Evolutionary conservation across 192 early-diverging fungal species (phyloP).

Genomic region (Backusella westeae): DNA sequence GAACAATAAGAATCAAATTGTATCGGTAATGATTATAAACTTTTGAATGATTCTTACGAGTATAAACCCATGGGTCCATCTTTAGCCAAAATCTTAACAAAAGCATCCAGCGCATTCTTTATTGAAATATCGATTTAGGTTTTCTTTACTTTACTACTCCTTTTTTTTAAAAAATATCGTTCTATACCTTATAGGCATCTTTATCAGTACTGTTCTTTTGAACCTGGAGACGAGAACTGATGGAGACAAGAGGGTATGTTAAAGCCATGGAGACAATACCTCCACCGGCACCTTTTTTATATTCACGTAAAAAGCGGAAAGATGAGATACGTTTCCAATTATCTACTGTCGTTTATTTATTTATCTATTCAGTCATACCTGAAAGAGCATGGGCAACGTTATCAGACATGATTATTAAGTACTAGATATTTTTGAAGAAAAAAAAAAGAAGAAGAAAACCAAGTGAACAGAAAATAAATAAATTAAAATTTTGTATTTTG

Average conservation of each 20-base stretch:
- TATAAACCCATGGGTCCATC: constrained; percentile 92
- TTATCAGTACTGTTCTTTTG: constrained; percentile 60
- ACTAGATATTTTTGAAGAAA: background rate
- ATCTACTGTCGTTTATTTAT: background rate
- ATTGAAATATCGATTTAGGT: background rate
- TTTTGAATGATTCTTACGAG: constrained; percentile 56
- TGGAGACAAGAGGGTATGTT: constrained; percentile 87
- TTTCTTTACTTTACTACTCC: background rate
- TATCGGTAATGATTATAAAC: background rate
- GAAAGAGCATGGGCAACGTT: constrained; percentile 80
- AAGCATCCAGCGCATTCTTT: constrained; percentile 66
- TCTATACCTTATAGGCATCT: constrained; percentile 59
- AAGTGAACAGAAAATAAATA: constrained; percentile 21
- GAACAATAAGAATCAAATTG: background rate
- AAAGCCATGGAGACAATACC: constrained; percentile 90
- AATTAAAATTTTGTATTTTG: background rate
- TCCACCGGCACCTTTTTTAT: constrained; percentile 69
- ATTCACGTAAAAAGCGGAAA: constrained; percentile 1
- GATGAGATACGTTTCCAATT: background rate
- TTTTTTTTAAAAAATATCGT: background rate
- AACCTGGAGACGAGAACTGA: constrained; percentile 80
- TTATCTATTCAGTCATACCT: constrained; percentile 39
- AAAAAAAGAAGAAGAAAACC: constrained; percentile 18
- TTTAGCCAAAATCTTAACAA: constrained; percentile 83
- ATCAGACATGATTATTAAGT: constrained; percentile 61